phyloP scores from a whole-genome alignment of 1,284 basidiomycete genomes.

The Fomitopsis pinicola region DNA sequence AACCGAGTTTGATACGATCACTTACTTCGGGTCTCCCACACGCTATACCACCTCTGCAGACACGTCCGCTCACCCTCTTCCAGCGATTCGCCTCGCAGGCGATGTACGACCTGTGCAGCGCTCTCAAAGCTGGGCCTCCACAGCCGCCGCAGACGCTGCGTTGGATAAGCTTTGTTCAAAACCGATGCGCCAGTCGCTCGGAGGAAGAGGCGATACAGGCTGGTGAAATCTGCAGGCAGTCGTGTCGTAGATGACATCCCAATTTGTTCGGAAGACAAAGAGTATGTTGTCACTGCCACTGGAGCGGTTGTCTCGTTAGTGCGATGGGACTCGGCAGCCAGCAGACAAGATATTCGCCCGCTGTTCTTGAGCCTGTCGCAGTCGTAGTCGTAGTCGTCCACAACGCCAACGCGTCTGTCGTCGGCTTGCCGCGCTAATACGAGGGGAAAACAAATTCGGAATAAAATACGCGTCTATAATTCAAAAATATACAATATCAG shows the following conservation, averaged over 20 bases:
- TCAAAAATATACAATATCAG: too few relatives aligned
- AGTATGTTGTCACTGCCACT: not conserved
- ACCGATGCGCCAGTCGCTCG: slow-evolving; percentile 58
- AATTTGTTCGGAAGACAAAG: not conserved
- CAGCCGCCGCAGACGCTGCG: slow-evolving; percentile 40
- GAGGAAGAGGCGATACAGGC: slow-evolving; percentile 60
- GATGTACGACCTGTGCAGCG: slow-evolving; percentile 40
- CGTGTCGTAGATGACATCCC: not conserved
- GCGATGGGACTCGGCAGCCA: too few relatives aligned
- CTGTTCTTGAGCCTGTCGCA: too few relatives aligned
- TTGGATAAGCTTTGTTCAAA: slow-evolving; percentile 46
- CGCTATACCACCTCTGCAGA: slow-evolving; percentile 38
- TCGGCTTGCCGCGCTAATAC: too few relatives aligned
- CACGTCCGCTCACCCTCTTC: slow-evolving; percentile 25
- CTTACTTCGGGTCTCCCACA: slow-evolving; percentile 41
- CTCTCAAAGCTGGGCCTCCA: slow-evolving; percentile 54
- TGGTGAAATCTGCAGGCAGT: slow-evolving; percentile 50
- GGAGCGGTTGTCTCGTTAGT: not conserved
- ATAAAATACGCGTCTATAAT: too few relatives aligned
- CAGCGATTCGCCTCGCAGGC: slow-evolving; percentile 31
- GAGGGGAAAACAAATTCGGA: too few relatives aligned
- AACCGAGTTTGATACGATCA: not conserved
- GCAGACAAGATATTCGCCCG: too few relatives aligned
- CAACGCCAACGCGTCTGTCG: too few relatives aligned
- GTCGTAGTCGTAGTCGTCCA: too few relatives aligned